Conservation (phyloP, 2,329 filamentous ascomycete species). For the Ambrosiella cleistominuta region DNA sequence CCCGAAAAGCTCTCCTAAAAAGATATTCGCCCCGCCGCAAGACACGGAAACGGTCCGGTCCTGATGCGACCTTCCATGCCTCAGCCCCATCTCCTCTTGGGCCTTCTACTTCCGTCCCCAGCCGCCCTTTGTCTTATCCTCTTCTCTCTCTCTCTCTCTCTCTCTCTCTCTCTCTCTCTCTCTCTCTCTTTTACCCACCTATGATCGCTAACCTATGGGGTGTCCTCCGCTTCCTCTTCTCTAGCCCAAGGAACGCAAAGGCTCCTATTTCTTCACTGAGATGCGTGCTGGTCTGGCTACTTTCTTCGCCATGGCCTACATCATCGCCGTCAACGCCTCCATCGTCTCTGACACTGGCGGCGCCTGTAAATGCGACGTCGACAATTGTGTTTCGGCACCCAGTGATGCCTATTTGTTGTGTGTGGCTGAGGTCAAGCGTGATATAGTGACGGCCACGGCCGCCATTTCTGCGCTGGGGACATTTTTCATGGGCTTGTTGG, state of each 20-base stretch:
- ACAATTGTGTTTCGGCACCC: slow-evolving; percentile 15
- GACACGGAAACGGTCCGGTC: no score
- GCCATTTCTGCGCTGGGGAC: slow-evolving; percentile 62
- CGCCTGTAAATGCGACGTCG: slow-evolving; percentile 48
- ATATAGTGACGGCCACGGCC: slow-evolving; percentile 70
- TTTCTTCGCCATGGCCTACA: slow-evolving; percentile 48
- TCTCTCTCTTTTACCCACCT: not conserved
- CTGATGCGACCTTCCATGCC: no score
- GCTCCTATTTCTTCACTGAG: slow-evolving; percentile 66
- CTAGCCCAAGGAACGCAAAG: slow-evolving; percentile 52
- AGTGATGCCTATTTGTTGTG: slow-evolving; percentile 41
- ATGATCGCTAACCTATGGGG: not conserved
- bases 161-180: not conserved
- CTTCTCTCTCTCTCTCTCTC: not conserved
- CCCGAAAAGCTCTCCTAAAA: no score
- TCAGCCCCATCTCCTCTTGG: no score
- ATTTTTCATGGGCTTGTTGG: slow-evolving; percentile 70
- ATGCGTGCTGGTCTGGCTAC: slow-evolving; percentile 67
- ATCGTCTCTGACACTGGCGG: slow-evolving; percentile 49
- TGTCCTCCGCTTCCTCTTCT: not conserved
- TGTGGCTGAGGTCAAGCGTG: slow-evolving; percentile 47
- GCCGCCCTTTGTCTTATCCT: no score
- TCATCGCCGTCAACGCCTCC: slow-evolving; percentile 35
- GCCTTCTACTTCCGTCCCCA: no score
- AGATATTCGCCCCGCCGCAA: no score